phyloP scores from a whole-genome alignment of 495 filamentous ascomycete genomes.

The Aspergillus biplanus region DNA sequence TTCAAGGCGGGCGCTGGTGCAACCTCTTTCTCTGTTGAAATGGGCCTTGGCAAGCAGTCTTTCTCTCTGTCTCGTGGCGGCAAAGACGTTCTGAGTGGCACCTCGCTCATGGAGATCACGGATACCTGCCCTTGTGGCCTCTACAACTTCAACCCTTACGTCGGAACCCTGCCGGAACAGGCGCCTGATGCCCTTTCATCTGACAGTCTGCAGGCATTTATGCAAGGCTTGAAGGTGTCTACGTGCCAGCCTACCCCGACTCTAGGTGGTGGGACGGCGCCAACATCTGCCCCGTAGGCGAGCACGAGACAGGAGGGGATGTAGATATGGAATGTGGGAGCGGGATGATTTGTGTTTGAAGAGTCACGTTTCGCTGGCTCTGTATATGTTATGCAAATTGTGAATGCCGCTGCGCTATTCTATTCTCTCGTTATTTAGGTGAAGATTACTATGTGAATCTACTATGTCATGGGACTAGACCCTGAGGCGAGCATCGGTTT shows the following conservation, averaged over 20 bases:
- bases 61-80: slow-evolving; percentile 52
- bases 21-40: slow-evolving; percentile 47
- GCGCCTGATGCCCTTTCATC: not conserved
- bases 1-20: slow-evolving; percentile 57
- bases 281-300: not conserved
- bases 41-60: slow-evolving; percentile 56
- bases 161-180: slow-evolving; percentile 28
- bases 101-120: slow-evolving; percentile 53
- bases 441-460: no score
- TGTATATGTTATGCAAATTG: no score
- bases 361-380: no score
- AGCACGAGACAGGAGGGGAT: not conserved
- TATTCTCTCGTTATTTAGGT: no score
- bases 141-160: slow-evolving; percentile 65
- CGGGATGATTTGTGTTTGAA: no score
- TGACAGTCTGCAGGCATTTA: slow-evolving; percentile 19
- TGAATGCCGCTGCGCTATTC: no score
- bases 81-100: slow-evolving; percentile 49
- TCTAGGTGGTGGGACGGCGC: not conserved
- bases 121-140: slow-evolving; percentile 57
- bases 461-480: no score
- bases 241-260: slow-evolving; percentile 7
- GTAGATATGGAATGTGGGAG: no score
- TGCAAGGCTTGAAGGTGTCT: slow-evolving; percentile 28
- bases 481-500: no score